These are phyloP conservation scores for Pezicula carpinea DNA, from an alignment of 2,329 filamentous ascomycete species.

Conservation along the genomic window DNA sequence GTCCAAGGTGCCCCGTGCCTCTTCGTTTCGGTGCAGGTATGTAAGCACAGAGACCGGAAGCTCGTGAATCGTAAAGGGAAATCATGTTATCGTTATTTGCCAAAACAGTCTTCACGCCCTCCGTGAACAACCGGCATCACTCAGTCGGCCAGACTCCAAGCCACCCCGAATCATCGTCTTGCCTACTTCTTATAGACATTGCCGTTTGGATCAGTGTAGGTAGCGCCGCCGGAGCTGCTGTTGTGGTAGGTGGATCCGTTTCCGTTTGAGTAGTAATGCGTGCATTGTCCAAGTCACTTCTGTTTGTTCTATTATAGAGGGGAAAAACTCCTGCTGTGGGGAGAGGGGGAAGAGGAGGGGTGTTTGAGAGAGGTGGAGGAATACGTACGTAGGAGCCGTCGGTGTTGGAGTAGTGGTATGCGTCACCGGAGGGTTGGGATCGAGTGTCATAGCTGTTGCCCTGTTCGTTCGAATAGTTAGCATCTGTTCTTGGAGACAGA, in stretches of 20 bases:
- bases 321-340: no score
- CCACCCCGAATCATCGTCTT: neutral
- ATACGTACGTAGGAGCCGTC: conserved; percentile 31
- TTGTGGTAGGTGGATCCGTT: conserved; percentile 68
- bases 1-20: no score
- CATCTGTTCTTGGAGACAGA: neutral
- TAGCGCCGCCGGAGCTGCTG: conserved; percentile 50
- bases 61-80: no score
- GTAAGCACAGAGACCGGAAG: no score
- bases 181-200: conserved; percentile 21
- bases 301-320: neutral
- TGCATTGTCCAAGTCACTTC: conserved; percentile 45
- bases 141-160: no score
- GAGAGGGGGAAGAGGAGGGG: neutral
- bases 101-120: no score
- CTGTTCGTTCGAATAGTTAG: conserved; percentile 30
- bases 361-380: no score
- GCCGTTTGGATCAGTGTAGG: conserved; percentile 54
- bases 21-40: no score
- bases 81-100: no score
- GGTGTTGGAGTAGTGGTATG: conserved; percentile 64
- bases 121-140: no score
- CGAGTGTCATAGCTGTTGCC: conserved; percentile 65
- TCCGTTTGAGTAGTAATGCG: conserved; percentile 70
- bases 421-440: conserved; percentile 51